Evolutionary conservation across 2,329 filamentous ascomycete genomes (phyloP).

Genomic region (Acephala macrosclerotiorum): DNA sequence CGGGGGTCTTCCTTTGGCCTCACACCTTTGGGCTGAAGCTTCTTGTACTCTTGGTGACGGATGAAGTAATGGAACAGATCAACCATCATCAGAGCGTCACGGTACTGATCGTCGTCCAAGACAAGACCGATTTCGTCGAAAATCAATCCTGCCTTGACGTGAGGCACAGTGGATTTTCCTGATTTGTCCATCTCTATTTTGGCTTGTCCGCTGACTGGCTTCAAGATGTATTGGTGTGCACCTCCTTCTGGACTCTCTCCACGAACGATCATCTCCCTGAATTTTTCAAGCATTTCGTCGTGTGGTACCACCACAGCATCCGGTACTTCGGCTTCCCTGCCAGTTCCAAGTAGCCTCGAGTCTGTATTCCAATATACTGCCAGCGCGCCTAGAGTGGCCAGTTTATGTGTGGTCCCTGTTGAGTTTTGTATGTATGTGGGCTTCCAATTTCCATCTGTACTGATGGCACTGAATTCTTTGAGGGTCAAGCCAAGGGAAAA

Average conservation of each 20-base stretch:
- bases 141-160: constrained; percentile 87
- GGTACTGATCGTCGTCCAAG: constrained; percentile 97
- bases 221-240: constrained; percentile 90
- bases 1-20: constrained; percentile 87
- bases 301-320: constrained; percentile 70
- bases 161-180: constrained; percentile 78
- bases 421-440: constrained; percentile 95
- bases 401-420: constrained; percentile 84
- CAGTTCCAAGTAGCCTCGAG: constrained; percentile 80
- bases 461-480: constrained; percentile 96
- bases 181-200: constrained; percentile 96
- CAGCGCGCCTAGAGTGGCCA: constrained; percentile 87
- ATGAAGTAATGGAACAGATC: constrained; percentile 99
- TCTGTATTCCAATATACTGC: constrained; percentile 99
- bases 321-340: constrained; percentile 71
- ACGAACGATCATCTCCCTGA: constrained; percentile 81
- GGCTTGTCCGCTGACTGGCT: constrained; percentile 93
- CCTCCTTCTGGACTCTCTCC: constrained; percentile 62
- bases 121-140: constrained; percentile 98
- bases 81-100: constrained; percentile 96
- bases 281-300: constrained; percentile 77
- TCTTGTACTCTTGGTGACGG: constrained; percentile 96
- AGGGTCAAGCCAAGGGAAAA: constrained; percentile 93
- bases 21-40: constrained; percentile 82
- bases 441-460: constrained; percentile 93